Evolutionary conservation across 805 yeast species (phyloP), one percentile per base, ranked within the genome.

Genomic region (Hanseniaspora valbyensis): DNA sequence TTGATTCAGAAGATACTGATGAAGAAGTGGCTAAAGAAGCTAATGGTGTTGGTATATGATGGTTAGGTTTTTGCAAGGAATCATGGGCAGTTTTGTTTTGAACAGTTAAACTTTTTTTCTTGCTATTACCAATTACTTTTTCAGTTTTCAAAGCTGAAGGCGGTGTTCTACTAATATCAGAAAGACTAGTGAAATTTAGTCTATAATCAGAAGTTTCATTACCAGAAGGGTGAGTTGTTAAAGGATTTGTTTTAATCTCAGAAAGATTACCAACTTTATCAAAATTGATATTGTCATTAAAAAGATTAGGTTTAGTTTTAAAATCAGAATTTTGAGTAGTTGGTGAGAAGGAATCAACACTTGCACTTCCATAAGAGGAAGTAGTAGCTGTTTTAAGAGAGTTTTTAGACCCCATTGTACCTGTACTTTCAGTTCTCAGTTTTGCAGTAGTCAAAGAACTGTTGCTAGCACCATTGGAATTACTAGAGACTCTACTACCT

Each of bases 401-500:
- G 7, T 29, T 14, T 41, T 42, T 50, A 19, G 46, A 36, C 24
- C 48, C 40, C 32, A 28, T 28, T 13, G 36, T 12, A 4, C 34
- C 29, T 21, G 19, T n/a, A 36, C 48, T 38, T 32, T 44, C 38
- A 43, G 28, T 34, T 24, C 28, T 40, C 13, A 21, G 36, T 25
- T 29, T 42, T 18, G 29, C 39, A 32, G 24, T 16, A 2, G 32
- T 26, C 36, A 25, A 37, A 43, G 52, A 34, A 34, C 21, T 29
- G 44, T 39, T 53, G n/a, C 54, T 50, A 4, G 14, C 10, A 29
- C 53, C 44, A 25, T 43, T 42, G 16, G 49, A 48, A 29, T 48
- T 53, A 30, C 53, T 52, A 33, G 54, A 52, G n/a, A 41, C 32
- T 41, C 45, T 43, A 33, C 58, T 53, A 28, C 54, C 51, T 22